Base-by-base conservation (phyloP, 2,329 filamentous ascomycete genomes). In the Microascus cirrosus region DNA sequence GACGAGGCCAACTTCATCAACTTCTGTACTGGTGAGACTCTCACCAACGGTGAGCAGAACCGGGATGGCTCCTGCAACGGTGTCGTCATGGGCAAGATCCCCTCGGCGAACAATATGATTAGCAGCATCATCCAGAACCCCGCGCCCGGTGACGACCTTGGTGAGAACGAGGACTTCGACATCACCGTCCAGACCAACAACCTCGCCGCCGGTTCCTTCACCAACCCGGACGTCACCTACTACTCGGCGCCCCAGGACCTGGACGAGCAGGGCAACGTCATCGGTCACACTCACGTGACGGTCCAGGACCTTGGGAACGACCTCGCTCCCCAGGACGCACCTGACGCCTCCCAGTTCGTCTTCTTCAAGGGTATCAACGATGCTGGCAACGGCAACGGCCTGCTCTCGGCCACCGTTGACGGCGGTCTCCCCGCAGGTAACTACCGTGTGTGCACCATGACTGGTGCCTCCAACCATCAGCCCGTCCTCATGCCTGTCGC, bases 361-460 rank as follows among this genome's bases (percentile, higher is more conserved):
- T 85, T 85, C 69, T 85, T 86, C 78, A 85, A 85, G 75, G 83
- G 83, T 60, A 82, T 85, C 71, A 84, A 85, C 69, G 81, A 84
- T 60, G 75, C 70, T 18, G 82, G 81, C 36, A 77, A 86, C 63
- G 77, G 77, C 35, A 64, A 79, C 2, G 82, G 82, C 55, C 70
- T 75, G 5, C 72, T 86, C 12, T 68, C 72, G 13, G 78, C 82
- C 45, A 70, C 67, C 1, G 83, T 86, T 25, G 70, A 72, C 1
- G 80, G 77, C 59, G 84, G 83, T 64, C 78, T 86, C 2, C 81
- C 82, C 2, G 73, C 75, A 2, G 83, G 83, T 39, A 82, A 80
- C 72, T 87, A 86, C 72, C 81, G 84, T 63, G 70, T 84, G 61
- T 87, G 84, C 75, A 82, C 79, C 64, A 84, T 87, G 79, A 75